These are phyloP conservation scores for Ophiocytium majus DNA, from an alignment of 352 stramenopile genomes.

Conservation along the genomic window DNA sequence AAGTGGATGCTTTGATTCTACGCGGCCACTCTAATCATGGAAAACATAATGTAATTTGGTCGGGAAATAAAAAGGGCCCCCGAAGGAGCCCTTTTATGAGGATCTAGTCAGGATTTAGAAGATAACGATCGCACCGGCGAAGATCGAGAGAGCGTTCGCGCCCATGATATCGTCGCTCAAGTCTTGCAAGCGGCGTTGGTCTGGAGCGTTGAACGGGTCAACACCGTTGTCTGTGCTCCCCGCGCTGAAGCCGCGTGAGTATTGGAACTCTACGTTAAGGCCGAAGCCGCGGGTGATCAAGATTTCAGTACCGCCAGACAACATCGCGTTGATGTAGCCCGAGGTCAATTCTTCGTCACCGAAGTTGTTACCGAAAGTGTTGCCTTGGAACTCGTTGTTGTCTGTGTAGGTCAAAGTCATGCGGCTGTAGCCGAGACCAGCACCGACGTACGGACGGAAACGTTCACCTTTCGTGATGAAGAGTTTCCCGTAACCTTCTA, in stretches of 20 bases:
- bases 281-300: background rate
- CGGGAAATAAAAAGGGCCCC: slow-evolving; percentile 2
- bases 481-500: background rate
- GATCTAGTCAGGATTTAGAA: slow-evolving; percentile 19
- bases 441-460: background rate
- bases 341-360: background rate
- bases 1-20: background rate
- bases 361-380: background rate
- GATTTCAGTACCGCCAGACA: background rate
- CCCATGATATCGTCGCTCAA: background rate
- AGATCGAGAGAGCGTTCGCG: slow-evolving; percentile 4
- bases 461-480: slow-evolving; percentile 1
- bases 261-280: background rate
- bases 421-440: background rate
- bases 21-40: background rate
- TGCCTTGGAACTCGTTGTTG: background rate
- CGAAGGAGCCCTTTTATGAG: background rate
- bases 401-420: background rate
- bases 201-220: background rate
- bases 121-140: background rate
- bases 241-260: background rate
- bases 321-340: background rate
- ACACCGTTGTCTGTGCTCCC: too few species aligned
- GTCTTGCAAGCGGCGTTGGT: background rate
- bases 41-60: background rate